Evolutionary conservation across 2,329 filamentous ascomycete species (phyloP).

Genomic region (Trichoderma asperellum): DNA sequence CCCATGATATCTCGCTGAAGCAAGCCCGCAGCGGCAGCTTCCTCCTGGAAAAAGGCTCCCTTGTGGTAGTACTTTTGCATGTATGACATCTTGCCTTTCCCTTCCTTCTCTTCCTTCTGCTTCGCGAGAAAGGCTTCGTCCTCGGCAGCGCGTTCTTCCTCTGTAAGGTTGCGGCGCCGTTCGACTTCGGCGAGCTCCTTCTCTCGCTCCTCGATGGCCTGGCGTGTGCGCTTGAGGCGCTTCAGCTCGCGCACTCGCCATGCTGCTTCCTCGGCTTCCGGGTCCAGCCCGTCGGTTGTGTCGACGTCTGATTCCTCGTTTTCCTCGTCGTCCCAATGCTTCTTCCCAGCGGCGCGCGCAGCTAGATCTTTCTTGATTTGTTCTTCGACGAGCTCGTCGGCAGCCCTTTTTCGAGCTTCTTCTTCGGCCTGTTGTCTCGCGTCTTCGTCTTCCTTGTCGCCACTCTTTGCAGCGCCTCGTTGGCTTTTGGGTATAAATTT

Average conservation of each 20-base stretch:
- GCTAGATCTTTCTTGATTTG: slow-evolving; percentile 83
- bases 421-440: slow-evolving; percentile 54
- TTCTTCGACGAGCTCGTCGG: slow-evolving; percentile 82
- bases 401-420: slow-evolving; percentile 67
- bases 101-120: slow-evolving; percentile 79
- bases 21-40: slow-evolving; percentile 74
- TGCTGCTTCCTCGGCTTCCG: slow-evolving; percentile 83
- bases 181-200: slow-evolving; percentile 87
- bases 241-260: slow-evolving; percentile 94
- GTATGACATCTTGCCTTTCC: slow-evolving; percentile 79
- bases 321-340: slow-evolving; percentile 84
- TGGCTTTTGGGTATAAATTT: slow-evolving; percentile 66
- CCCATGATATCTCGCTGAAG: slow-evolving; percentile 86
- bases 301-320: slow-evolving; percentile 76
- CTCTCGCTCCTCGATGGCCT: slow-evolving; percentile 82
- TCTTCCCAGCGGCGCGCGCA: slow-evolving; percentile 74
- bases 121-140: slow-evolving; percentile 76
- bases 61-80: slow-evolving; percentile 98
- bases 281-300: slow-evolving; percentile 84
- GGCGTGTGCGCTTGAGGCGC: slow-evolving; percentile 83
- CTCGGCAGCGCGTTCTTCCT: slow-evolving; percentile 83
- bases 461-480: slow-evolving; percentile 45
- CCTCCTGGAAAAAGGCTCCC: slow-evolving; percentile 91
- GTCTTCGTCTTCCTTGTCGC: slow-evolving; percentile 42
- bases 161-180: slow-evolving; percentile 80